Conservation (phyloP, 805 yeast species). For the Danielia reshetovae region DNA sequence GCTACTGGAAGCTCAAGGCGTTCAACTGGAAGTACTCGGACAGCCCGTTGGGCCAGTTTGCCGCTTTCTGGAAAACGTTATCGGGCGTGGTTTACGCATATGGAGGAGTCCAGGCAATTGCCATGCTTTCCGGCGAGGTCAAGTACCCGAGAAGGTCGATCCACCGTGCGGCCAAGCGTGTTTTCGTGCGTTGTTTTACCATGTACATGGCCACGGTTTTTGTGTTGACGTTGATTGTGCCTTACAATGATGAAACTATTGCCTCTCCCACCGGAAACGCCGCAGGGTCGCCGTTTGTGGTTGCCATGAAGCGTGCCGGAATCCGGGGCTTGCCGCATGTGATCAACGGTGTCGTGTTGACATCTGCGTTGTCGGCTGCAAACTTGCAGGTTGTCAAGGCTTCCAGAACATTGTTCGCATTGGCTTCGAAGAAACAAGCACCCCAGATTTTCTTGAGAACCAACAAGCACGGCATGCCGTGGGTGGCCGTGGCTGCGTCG, state of each 20-base stretch:
- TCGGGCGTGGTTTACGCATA: slow-evolving; percentile 37
- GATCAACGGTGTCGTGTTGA: slow-evolving; percentile 36
- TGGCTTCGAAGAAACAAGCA: slow-evolving; percentile 36
- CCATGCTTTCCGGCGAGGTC: slow-evolving; percentile 29
- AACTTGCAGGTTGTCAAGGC: slow-evolving; percentile 26
- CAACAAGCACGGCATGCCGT: slow-evolving; percentile 28
- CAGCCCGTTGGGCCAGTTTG: slow-evolving; percentile 19
- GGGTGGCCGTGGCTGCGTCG: slow-evolving; percentile 21
- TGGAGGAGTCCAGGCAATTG: slow-evolving; percentile 29
- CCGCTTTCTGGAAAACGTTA: slow-evolving; percentile 29
- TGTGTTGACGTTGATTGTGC: slow-evolving; percentile 30
- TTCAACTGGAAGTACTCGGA: slow-evolving; percentile 23
- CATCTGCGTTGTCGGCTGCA: slow-evolving; percentile 39
- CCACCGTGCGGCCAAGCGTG: slow-evolving; percentile 25
- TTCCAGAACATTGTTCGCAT: slow-evolving; percentile 32
- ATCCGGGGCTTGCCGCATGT: slow-evolving; percentile 33
- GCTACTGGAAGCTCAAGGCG: slow-evolving; percentile 43
- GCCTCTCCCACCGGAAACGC: slow-evolving; percentile 27
- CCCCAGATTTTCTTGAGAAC: slow-evolving; percentile 31
- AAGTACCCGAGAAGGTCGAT: slow-evolving; percentile 30
- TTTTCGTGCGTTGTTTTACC: slow-evolving; percentile 25
- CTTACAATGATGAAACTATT: slow-evolving; percentile 24
- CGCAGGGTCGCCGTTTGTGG: slow-evolving; percentile 37
- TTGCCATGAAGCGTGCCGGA: slow-evolving; percentile 32
- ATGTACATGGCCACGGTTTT: slow-evolving; percentile 29